Conservation (phyloP, 805 yeast genomes). For the Lipomyces lipofer region DNA sequence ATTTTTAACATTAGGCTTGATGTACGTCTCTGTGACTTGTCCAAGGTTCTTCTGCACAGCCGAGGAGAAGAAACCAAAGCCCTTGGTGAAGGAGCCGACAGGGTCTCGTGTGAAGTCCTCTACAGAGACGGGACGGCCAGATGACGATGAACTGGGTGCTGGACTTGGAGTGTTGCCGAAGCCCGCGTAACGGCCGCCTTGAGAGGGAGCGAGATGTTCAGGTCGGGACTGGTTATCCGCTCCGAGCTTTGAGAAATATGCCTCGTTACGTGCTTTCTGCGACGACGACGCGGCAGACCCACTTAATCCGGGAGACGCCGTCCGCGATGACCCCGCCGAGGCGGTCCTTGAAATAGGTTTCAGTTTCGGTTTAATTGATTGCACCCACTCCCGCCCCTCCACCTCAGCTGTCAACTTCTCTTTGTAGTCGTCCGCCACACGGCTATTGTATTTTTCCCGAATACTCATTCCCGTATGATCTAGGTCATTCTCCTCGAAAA, state of each 20-base stretch:
- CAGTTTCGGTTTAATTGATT: constrained; percentile 46
- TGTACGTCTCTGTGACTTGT: constrained; percentile 84
- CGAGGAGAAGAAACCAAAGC: constrained; percentile 92
- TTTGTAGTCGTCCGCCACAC: constrained; percentile 93
- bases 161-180: constrained; percentile 70
- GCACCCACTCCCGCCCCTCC: constrained; percentile 65
- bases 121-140: constrained; percentile 21
- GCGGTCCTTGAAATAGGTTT: constrained; percentile 6
- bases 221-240: constrained; percentile 70
- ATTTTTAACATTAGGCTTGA: constrained; percentile 86
- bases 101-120: constrained; percentile 65
- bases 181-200: constrained; percentile 91
- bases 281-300: constrained; percentile 13
- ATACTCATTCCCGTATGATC: constrained; percentile 64
- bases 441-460: constrained; percentile 77
- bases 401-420: constrained; percentile 71
- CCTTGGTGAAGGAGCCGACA: constrained; percentile 82
- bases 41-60: constrained; percentile 78
- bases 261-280: constrained; percentile 64
- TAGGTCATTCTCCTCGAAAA: constrained; percentile 70
- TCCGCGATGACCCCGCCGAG: constrained; percentile 10
- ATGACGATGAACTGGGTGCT: constrained; percentile 22
- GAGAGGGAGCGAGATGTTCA: constrained; percentile 79
- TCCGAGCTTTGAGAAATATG: constrained; percentile 80
- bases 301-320: constrained; percentile 24